Conservation (phyloP, 2,329 filamentous ascomycete genomes). For the Tolypocladium endophyticum region DNA sequence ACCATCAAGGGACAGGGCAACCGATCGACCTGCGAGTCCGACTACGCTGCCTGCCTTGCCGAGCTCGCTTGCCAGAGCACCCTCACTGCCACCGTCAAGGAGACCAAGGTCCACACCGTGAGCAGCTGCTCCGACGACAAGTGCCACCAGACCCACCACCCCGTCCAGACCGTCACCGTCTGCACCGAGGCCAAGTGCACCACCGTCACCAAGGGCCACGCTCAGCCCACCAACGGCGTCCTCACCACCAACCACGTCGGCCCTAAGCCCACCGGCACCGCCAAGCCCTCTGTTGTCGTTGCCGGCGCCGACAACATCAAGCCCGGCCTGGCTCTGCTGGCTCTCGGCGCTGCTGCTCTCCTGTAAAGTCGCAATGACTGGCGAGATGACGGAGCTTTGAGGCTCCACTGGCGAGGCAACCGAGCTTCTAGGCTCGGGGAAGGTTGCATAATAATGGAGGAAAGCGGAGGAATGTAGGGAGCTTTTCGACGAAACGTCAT, state of each 20-base stretch:
- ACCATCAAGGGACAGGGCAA: no score
- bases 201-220: conserved; percentile 2
- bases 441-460: background rate
- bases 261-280: background rate
- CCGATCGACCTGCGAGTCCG: background rate
- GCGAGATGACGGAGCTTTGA: background rate
- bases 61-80: no score
- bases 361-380: conserved; percentile 7
- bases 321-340: conserved; percentile 11
- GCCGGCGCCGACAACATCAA: conserved; percentile 10
- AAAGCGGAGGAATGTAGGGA: background rate
- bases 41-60: background rate
- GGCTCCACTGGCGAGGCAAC: background rate
- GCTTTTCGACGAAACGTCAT: background rate
- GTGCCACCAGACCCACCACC: no score
- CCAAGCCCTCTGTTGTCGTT: conserved; percentile 4
- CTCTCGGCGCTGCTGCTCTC: conserved; percentile 14
- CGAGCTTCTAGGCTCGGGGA: background rate
- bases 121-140: background rate
- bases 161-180: no score
- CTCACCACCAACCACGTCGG: background rate
- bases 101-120: no score
- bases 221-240: background rate
- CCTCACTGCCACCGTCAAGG: no score
- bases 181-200: background rate